phyloP scores from a whole-genome alignment of 768 basidiomycete genomes.

The Lentinula detonsa region DNA sequence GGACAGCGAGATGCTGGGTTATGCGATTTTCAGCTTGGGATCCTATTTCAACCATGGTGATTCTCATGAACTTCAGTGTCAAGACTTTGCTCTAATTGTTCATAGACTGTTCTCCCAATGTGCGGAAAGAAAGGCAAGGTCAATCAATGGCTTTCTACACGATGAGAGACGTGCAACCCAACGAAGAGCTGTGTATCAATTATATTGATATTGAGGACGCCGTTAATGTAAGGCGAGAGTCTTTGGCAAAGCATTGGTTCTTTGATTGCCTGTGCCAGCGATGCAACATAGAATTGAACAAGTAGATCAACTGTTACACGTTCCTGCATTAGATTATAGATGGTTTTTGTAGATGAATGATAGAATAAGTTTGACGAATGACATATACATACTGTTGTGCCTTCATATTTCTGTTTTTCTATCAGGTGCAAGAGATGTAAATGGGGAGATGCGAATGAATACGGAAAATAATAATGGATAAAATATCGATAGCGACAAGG shows the following conservation, averaged over 20 bases:
- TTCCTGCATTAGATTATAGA: neutral
- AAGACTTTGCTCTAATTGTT: neutral
- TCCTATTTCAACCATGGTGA: conserved; percentile 69
- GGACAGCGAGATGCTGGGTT: conserved; percentile 58
- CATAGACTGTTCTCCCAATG: conserved; percentile 36
- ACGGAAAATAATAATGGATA: neutral
- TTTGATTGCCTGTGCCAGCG: conserved; percentile 19
- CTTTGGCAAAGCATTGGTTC: conserved; percentile 17
- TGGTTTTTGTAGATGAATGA: neutral
- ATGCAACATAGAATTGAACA: conserved; percentile 12
- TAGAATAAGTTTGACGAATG: neutral
- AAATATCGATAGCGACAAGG: neutral
- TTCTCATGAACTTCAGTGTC: neutral
- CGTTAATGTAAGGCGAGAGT: conserved; percentile 10
- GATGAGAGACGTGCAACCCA: conserved; percentile 24
- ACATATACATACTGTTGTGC: no score
- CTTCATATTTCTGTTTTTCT: no score
- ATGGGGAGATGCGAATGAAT: neutral
- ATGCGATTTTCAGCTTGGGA: conserved; percentile 48
- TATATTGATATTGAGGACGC: conserved; percentile 28
- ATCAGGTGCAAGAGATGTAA: neutral
- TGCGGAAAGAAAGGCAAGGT: conserved; percentile 31
- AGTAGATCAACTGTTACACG: neutral
- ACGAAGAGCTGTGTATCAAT: conserved; percentile 41
- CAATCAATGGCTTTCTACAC: conserved; percentile 32